phyloP scores from a whole-genome alignment of 176 grass and related monocot species.

The Tillandsia leiboldiana region DNA sequence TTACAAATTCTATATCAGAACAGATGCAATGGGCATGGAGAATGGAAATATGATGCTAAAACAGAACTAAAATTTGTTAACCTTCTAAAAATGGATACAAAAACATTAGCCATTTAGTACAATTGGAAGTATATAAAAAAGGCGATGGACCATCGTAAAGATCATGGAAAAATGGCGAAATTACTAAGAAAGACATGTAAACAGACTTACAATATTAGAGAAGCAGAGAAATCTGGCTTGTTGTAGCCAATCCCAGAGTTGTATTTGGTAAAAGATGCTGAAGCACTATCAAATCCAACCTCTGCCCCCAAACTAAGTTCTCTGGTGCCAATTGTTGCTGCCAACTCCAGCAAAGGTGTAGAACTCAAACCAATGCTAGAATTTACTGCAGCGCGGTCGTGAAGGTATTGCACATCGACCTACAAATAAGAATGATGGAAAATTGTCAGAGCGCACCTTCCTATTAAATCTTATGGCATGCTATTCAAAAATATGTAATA shows the following conservation, averaged over 20 bases:
- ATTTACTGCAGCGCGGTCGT: slow-evolving; percentile 48
- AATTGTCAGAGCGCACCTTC: not conserved
- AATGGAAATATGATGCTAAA: no score
- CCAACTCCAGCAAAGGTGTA: slow-evolving; percentile 58
- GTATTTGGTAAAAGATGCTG: slow-evolving; percentile 81
- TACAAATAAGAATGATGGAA: slow-evolving; percentile 20
- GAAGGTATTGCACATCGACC: slow-evolving; percentile 81
- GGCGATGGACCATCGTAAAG: no score
- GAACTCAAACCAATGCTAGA: slow-evolving; percentile 67
- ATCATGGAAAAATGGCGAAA: no score
- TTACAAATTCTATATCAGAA: no score
- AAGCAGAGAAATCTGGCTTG: slow-evolving; percentile 61
- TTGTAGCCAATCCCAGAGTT: slow-evolving; percentile 69
- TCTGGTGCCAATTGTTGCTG: slow-evolving; percentile 44
- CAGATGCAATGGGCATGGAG: no score
- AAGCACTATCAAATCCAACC: slow-evolving; percentile 87
- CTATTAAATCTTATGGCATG: not conserved
- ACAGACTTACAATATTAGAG: slow-evolving; percentile 54
- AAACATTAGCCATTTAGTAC: no score
- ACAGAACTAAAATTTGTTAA: no score
- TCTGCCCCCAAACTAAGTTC: slow-evolving; percentile 59
- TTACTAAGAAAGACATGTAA: not conserved
- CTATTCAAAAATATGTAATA: no score
- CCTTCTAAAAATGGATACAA: no score
- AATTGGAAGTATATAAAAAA: no score